Evolutionary conservation across 75 land plant species (phyloP).

Genomic region (Picea glauca): DNA sequence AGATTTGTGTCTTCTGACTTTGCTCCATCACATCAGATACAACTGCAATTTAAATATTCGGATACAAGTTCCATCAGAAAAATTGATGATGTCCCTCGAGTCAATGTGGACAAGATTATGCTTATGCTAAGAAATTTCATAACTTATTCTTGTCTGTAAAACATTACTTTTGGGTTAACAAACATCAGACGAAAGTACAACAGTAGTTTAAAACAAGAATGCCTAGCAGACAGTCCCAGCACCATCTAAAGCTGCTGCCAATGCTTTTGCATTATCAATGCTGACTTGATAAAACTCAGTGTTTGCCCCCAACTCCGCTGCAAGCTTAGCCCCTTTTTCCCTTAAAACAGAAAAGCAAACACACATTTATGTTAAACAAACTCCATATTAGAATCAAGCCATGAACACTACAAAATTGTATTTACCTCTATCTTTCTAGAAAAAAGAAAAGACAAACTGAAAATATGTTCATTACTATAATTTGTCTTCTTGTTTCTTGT

Average conservation of each 20-base stretch:
- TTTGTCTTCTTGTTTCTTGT: not conserved
- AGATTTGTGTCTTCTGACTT: too few relatives aligned
- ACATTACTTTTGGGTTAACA: not conserved
- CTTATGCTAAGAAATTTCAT: not conserved
- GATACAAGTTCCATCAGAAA: not conserved
- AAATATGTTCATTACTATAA: not conserved
- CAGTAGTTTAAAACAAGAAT: not conserved
- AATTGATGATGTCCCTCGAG: not conserved
- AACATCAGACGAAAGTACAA: conserved; percentile 1
- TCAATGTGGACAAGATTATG: not conserved
- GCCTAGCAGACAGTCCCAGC: conserved; percentile 4
- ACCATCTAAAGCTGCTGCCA: conserved; percentile 63
- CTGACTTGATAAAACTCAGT: conserved; percentile 61
- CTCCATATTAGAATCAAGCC: not conserved
- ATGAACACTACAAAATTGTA: not conserved
- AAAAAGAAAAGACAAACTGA: not conserved
- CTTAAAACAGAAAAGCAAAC: conserved; percentile 28
- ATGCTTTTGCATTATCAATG: conserved; percentile 34
- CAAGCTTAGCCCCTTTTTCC: conserved; percentile 70
- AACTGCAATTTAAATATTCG: not conserved
- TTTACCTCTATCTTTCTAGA: not conserved
- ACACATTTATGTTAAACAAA: conserved; percentile 8
- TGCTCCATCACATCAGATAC: not conserved
- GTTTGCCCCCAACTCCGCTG: conserved; percentile 46
- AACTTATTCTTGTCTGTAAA: too few relatives aligned